These are phyloP conservation scores for Flaveria trinervia DNA, from an alignment of 129 eudicot species.

Conservation along the genomic window DNA sequence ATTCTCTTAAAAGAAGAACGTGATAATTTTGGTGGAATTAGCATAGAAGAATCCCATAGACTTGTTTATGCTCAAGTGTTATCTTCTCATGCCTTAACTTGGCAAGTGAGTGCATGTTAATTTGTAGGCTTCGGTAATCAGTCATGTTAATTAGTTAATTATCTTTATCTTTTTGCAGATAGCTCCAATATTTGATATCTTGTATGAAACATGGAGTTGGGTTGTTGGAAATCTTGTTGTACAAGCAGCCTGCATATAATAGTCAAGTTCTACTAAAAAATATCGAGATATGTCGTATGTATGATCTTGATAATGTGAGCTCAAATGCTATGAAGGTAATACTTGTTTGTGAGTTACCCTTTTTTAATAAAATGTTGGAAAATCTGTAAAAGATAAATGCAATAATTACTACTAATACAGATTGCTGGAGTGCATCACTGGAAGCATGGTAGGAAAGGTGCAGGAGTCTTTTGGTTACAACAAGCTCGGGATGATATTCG, in stretches of 20 bases:
- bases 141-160: neutral
- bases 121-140: neutral
- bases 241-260: conserved; percentile 84
- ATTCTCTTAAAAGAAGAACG: conserved; percentile 66
- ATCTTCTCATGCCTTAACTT: conserved; percentile 86
- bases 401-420: conserved; percentile 38
- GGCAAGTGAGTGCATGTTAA: conserved; percentile 72
- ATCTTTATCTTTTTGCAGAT: conserved; percentile 47
- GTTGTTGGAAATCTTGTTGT: conserved; percentile 78
- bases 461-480: conserved; percentile 95
- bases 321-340: conserved; percentile 83
- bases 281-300: conserved; percentile 88
- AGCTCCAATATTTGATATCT: conserved; percentile 87
- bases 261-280: conserved; percentile 79
- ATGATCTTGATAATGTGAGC: conserved; percentile 77
- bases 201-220: conserved; percentile 87
- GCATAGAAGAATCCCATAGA: conserved; percentile 93
- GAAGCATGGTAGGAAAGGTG: conserved; percentile 98
- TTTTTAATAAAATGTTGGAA: conserved; percentile 3
- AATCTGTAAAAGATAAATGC: neutral
- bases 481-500: conserved; percentile 89
- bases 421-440: conserved; percentile 93
- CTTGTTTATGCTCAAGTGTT: conserved; percentile 95
- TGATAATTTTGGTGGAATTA: conserved; percentile 69
- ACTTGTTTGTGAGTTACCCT: conserved; percentile 7